A percentile compares a stretch with the other conserved stretches of the same genome.
Conservation (phyloP, 129 eudicot genomes). For the Erigeron canadensis region DNA sequence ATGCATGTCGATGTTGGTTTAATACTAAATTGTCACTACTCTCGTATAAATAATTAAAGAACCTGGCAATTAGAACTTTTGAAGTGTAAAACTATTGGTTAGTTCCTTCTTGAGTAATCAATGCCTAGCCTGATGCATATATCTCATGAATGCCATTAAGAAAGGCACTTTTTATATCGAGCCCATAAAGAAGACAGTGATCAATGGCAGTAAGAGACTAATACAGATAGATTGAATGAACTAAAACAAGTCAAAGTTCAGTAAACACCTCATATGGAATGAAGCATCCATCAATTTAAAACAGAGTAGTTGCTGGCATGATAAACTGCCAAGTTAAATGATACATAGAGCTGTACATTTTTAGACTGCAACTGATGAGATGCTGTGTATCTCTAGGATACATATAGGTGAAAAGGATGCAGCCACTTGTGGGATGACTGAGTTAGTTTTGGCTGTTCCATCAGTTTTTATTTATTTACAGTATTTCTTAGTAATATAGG, state of each 20-base stretch:
- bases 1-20: too few relatives aligned
- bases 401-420: not conserved
- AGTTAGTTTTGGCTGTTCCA: not conserved
- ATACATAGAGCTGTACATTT: not conserved
- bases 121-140: too few relatives aligned
- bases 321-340: slow-evolving; percentile 10
- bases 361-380: slow-evolving; percentile 11
- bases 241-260: slow-evolving; percentile 3
- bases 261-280: slow-evolving; percentile 2
- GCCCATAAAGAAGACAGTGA: too few relatives aligned
- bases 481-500: not conserved
- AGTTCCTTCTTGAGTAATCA: too few relatives aligned
- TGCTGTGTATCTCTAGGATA: not conserved
- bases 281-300: not conserved
- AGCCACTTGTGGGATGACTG: not conserved
- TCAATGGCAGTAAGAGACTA: not conserved
- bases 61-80: too few relatives aligned
- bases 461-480: not conserved
- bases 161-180: too few relatives aligned
- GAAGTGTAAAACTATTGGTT: too few relatives aligned
- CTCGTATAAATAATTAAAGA: too few relatives aligned
- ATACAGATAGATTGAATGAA: not conserved
- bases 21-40: too few relatives aligned
- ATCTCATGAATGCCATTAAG: too few relatives aligned
- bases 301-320: not conserved